These are phyloP conservation scores for Cladosporium sp. DNA, from an alignment of 2,329 filamentous ascomycete species.

Conservation along the genomic window DNA sequence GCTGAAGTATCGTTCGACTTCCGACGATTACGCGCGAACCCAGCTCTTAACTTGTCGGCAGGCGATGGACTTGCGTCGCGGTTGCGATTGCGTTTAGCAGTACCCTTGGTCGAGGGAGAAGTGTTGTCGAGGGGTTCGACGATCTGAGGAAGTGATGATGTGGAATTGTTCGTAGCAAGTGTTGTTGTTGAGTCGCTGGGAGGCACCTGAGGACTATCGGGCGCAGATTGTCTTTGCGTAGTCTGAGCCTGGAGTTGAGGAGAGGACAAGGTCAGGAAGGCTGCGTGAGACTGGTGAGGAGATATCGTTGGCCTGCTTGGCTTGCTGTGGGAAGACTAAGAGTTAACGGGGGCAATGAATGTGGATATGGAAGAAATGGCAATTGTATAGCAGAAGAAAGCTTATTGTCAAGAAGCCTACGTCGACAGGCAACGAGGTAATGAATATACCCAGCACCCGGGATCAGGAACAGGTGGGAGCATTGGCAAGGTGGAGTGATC, in stretches of 20 bases:
- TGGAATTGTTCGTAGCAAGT: slow-evolving; percentile 26
- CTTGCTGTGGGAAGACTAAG: slow-evolving; percentile 6
- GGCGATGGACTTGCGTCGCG: slow-evolving; percentile 58
- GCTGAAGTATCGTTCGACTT: slow-evolving; percentile 41
- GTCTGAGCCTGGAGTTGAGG: slow-evolving; percentile 41
- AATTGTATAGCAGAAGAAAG: background rate
- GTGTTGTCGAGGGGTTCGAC: slow-evolving; percentile 29
- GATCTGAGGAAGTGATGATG: slow-evolving; percentile 38
- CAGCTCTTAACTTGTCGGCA: slow-evolving; percentile 69
- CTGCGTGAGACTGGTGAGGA: slow-evolving; percentile 51
- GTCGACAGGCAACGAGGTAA: slow-evolving; percentile 2
- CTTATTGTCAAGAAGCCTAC: slow-evolving; percentile 1
- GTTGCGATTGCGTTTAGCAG: slow-evolving; percentile 49
- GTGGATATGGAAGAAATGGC: background rate
- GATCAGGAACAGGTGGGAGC: slow-evolving; percentile 8
- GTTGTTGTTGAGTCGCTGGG: background rate
- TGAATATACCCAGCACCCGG: background rate
- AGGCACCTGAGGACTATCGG: slow-evolving; percentile 21
- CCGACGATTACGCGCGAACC: slow-evolving; percentile 59
- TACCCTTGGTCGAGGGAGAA: slow-evolving; percentile 24
- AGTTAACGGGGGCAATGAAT: slow-evolving; percentile 1
- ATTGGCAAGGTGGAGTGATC: slow-evolving; percentile 17
- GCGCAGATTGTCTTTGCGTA: slow-evolving; percentile 25
- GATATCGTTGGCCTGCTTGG: slow-evolving; percentile 39
- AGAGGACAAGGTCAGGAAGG: slow-evolving; percentile 51